Evolutionary conservation across 768 basidiomycete genomes (phyloP), one percentile per base, ranked within the genome.

Genomic region (Glaciozyma antarctica): DNA sequence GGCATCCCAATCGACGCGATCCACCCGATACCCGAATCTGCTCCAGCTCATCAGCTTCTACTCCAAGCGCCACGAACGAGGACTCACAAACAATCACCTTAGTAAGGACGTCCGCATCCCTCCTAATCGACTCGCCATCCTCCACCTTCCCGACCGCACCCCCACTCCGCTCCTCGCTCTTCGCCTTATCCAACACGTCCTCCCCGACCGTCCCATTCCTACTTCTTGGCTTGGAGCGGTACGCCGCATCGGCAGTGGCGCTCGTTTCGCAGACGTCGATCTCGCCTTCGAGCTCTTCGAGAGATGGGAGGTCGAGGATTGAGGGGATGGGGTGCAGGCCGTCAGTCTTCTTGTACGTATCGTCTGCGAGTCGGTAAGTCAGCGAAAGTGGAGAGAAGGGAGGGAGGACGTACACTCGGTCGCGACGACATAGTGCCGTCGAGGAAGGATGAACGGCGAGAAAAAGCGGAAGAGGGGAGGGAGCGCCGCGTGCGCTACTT

Each of bases 381-480:
- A 2, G 0, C 9, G 1, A 30, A 21, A 34, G 45, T 24, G 0
- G 32, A 54, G 28, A 10, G 43, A 55, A 8, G 21, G 7, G 48
- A 28, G 55, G 21, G 9, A 24, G 19, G 32, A 71, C 77, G 57
- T 44, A 91, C 72, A 90, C 91, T 38, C 92, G 89, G 34, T 90
- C 87, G 8, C 86, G 88, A 32, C 43, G 53, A 62, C 21, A 75
- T 98, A 91, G 77, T 90, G 90, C 21, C 90, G 81, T 15, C 94
- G 82, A 0, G 93, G 94, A 6, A 97, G 82, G 47, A 83, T 79
- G 34, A 12, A 88, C 81, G 30, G 74, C 3, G 44, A 60, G 66
- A 88, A 79, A 53, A 84, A 78, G 64, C 93, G 86, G 81, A 90
- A 95, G 22, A 85, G 80, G 0, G 90, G 89, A 1, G 93, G 93